Base-by-base conservation (phyloP, 2,329 filamentous ascomycete species). In the Aspergillus latus region DNA sequence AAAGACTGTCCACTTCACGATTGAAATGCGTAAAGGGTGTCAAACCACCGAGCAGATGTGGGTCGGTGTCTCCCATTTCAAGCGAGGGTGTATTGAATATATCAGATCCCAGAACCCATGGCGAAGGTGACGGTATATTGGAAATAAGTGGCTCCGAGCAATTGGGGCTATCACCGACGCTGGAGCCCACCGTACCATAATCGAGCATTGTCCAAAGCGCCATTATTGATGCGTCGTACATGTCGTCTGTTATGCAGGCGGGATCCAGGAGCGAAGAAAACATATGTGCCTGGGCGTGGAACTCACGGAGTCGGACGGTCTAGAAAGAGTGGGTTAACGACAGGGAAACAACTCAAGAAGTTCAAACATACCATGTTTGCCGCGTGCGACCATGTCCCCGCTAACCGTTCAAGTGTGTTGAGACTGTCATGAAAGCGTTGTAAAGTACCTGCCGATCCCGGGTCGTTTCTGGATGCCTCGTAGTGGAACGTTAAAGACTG, bases 121-220 rank as follows among this genome's bases (percentile, higher is more conserved):
- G 49, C 7, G 43, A 49, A 4, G 62, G 58, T 2, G 61, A 63
- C 3, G 56, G 57, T 5, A 64, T 40, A 21, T 47, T 57, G 1
- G 58, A 56, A 1, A 43, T 29, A 9, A 29, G 16, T 2, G 49
- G 28, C n/a, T 39, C 37, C 5, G 53, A 9, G 5, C 43, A 44
- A 16, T 49, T 51, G 26, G 58, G 52, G 8, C 49, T 11, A 11
- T 52, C 16, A 10, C 50, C 57, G 52, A 30, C n/a, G 2, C 26
- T 5, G 5, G 42, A 44, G 42, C 50, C 50, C 1, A 52, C 42
- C 1, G 37, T 13, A 2, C 50, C 40, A 36, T 67, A 67, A 16
- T 67, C 65, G 15, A 66, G 57, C 63, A 67, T 66, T 29, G 65
- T 60, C 61, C 64, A 65, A 10, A 64, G 40, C 4, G 56, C 45